Conservation (phyloP, 257 asterid genomes). For the Nicotiana obtusifolia region DNA sequence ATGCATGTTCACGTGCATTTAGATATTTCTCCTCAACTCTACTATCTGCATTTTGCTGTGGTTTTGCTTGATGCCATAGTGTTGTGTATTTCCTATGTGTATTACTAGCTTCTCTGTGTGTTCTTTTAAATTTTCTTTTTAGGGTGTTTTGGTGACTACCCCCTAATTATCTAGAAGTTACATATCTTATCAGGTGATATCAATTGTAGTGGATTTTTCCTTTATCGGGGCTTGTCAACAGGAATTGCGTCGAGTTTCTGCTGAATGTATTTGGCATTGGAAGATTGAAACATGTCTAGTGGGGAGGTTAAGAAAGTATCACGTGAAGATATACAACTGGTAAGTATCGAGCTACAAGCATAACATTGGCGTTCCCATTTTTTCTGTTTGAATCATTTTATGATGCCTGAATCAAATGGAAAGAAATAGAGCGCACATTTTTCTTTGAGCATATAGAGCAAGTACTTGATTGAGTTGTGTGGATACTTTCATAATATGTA, state of each 20-base stretch:
- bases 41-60: neutral
- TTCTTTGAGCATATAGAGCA: neutral
- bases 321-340: constrained; percentile 21
- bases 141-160: neutral
- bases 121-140: neutral
- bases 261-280: neutral
- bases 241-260: neutral
- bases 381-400: neutral
- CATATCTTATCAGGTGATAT: neutral
- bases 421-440: neutral
- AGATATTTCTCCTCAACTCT: neutral
- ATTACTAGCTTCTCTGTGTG: neutral
- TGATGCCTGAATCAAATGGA: neutral
- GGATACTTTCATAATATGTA: neutral
- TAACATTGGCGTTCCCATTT: neutral
- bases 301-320: constrained; percentile 15
- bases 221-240: neutral
- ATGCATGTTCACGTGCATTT: neutral
- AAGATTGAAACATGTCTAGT: constrained; percentile 14
- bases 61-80: neutral
- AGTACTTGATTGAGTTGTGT: neutral
- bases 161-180: neutral
- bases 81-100: neutral
- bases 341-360: constrained; percentile 2
- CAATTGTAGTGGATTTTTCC: neutral